Base-by-base conservation (phyloP, 2,329 filamentous ascomycete species). In the Monosporascus sp. region DNA sequence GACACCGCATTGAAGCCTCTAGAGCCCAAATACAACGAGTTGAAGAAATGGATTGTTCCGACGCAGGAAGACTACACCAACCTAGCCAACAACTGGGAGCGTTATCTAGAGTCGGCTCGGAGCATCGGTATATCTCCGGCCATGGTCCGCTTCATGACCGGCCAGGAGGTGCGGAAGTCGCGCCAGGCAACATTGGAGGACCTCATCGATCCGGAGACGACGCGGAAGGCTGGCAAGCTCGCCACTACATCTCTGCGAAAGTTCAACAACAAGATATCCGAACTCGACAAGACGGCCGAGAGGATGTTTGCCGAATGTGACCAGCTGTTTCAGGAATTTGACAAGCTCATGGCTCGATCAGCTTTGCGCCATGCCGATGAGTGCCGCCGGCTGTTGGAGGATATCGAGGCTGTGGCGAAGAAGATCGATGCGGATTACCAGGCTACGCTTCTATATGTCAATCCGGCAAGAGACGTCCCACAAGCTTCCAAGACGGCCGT, bases 361-460 rank as follows among this genome's bases (percentile, higher is more conserved):
- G 71, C 79, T 6, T 66, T 84, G 47, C 73, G 77, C 18, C 84
- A 83, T 54, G 75, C 75, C 43, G 78, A 83, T 48, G 88, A 92
- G 58, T 79, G 87, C 5, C 70, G 75, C 22, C 84, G 87, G 56
- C 75, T 96, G 6, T 76, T 94, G 48, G 82, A 90, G 56, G 94
- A 97, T 67, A 90, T 97, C 44, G 87, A 93, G 65, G 87, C 89
- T 0, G 79, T 97, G 52, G 85, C 86, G 49, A 90, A 85, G 63
- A 97, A 97, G 71, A 88, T 99, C 48, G 84, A 86, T 47, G 89
- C 87, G 6, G 94, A 97, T 69, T 89, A 90, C 65, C 87, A 91
- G 60, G 86, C 89, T 59, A 83, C 90, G 11, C 75, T 90, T 45
- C 79, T 81, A 6, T 85, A 91, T 57, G 75, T 83, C 1, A 82